Base-by-base conservation (phyloP, 768 basidiomycete species). In the Serendipita indica region DNA sequence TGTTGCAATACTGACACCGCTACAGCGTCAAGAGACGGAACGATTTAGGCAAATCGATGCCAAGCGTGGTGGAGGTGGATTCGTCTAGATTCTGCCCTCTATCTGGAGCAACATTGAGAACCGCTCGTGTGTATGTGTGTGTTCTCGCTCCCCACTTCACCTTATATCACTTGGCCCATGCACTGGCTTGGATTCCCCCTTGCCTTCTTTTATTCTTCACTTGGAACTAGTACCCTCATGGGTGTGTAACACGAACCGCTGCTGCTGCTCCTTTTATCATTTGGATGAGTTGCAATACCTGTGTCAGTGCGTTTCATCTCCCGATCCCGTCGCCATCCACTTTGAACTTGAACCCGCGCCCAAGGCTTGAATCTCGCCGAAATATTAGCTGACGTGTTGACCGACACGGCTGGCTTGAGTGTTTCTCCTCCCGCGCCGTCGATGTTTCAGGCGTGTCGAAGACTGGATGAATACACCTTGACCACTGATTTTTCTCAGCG, bases 11-110 rank as follows among this genome's bases (percentile, higher is more conserved):
- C 20, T 35, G 14, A 12, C 22, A 56, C 39, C 33, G 57, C 46
- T 60, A 56, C 72, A 89, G 87, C 79, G 89, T 64, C 73, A 82
- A 68, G 83, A 91, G 70, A 75, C 79, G 59, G 84, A 86, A 64
- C 82, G 90, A 33, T 93, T 94, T 77, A 82, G 79, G 75, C 85
- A 77, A 72, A 93, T 94, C 62, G 89, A 93, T 64, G 79, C 80
- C 59, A 94, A 93, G 72, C 83, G 87, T 63, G 89, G 88, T 62
- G 88, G 89, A 54, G 73, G 76, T 62, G 86, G 88, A 62, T 94
- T 94, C 65, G 89, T 92, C 62, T 93, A 72, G 27, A 46, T 46
- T 46, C 13, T 14, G 16, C 45, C 16, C 22, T 16, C 25, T 16
- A 20, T n/a, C 25, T 27, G 45, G 45, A 27, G 14, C 13, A 14